Evolutionary conservation across 177 flowering plant genomes (phyloP).

Genomic region (Vitis hybrid): DNA sequence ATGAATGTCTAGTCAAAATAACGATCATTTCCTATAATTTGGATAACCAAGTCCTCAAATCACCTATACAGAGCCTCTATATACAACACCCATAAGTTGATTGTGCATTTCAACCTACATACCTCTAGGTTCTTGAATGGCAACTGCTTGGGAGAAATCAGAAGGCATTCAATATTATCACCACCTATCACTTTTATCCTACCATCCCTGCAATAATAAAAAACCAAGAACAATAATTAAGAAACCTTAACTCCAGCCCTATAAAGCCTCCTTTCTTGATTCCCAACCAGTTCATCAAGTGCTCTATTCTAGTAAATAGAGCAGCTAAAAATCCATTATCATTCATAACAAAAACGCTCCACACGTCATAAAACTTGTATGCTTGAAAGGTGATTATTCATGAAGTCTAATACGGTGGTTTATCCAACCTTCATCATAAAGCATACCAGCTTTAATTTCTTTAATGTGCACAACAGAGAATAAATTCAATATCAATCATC

Average conservation of each 20-base stretch:
- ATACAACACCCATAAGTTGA: not conserved
- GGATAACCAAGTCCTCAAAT: not conserved
- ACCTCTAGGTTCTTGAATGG: constrained; percentile 81
- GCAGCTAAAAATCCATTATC: not conserved
- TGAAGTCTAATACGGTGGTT: too few relatives aligned
- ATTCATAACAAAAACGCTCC: too few relatives aligned
- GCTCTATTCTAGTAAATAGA: not conserved
- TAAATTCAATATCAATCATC: too few relatives aligned
- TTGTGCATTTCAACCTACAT: constrained; percentile 17
- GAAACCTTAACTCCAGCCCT: not conserved
- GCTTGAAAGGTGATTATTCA: too few relatives aligned
- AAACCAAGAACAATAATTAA: constrained; percentile 8
- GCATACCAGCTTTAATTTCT: too few relatives aligned
- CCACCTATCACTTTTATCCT: constrained; percentile 84
- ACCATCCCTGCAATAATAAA: constrained; percentile 63
- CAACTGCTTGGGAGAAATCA: constrained; percentile 54
- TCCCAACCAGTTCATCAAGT: not conserved
- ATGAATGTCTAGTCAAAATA: not conserved
- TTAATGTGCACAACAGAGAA: too few relatives aligned
- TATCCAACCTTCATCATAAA: too few relatives aligned
- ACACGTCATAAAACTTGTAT: too few relatives aligned
- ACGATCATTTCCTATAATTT: not conserved
- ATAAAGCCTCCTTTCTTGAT: not conserved
- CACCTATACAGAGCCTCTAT: not conserved
- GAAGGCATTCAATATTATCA: constrained; percentile 68